phyloP scores from a whole-genome alignment of 106 monocot genomes.

The Dactylorhiza incarnata region DNA sequence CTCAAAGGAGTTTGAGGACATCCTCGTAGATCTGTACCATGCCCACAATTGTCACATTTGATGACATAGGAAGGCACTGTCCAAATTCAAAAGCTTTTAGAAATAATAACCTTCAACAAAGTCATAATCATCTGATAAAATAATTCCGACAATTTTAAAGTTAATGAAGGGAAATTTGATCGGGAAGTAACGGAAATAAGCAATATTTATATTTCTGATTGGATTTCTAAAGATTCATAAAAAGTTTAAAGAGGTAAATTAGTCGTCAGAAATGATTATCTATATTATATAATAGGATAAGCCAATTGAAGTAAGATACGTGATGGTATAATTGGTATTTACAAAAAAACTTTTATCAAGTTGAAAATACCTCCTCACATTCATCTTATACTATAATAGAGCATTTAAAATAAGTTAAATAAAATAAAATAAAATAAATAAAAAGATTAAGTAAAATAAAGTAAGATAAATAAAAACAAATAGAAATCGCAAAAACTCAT shows the following conservation, averaged over 20 bases:
- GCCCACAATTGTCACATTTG: conserved; percentile 91
- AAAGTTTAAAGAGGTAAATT: neutral
- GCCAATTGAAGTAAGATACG: too few species aligned
- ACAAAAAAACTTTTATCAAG: too few species aligned
- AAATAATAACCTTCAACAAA: conserved; percentile 1
- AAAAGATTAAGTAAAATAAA: too few species aligned
- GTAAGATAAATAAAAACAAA: too few species aligned
- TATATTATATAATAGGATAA: too few species aligned
- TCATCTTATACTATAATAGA: too few species aligned
- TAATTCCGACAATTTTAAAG: neutral
- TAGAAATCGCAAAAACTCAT: too few species aligned
- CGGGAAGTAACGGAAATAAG: neutral
- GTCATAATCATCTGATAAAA: neutral
- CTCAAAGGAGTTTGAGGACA: conserved; percentile 85
- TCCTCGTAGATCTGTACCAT: conserved; percentile 90
- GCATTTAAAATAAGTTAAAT: too few species aligned
- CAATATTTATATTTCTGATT: neutral
- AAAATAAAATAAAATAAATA: too few species aligned
- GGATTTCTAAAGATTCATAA: neutral
- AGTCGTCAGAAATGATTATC: neutral
- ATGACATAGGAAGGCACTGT: conserved; percentile 90
- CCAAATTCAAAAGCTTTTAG: conserved; percentile 12
- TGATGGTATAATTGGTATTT: too few species aligned
- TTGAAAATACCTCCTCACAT: too few species aligned
- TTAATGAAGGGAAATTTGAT: neutral